These are phyloP conservation scores for Ophiostoma australiae DNA, from an alignment of 2,329 filamentous ascomycete genomes.

Conservation along the genomic window DNA sequence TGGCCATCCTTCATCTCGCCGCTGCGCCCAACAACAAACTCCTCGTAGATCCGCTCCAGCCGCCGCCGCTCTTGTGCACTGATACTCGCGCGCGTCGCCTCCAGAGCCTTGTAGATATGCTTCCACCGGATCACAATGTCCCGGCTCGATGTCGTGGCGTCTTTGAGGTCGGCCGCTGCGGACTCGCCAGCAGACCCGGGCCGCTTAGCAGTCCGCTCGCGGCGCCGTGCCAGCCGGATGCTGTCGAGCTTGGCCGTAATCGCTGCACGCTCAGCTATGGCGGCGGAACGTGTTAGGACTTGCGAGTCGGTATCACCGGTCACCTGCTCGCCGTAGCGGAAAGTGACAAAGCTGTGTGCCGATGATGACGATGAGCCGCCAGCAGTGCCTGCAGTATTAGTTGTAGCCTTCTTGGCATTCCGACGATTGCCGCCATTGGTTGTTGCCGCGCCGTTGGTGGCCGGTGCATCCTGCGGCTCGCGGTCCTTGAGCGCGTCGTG, in stretches of 20 bases:
- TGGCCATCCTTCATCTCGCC: slow-evolving; percentile 95
- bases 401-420: slow-evolving; percentile 1
- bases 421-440: slow-evolving; percentile 29
- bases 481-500: slow-evolving; percentile 78
- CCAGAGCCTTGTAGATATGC: slow-evolving; percentile 73
- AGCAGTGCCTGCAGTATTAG: neutral
- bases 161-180: slow-evolving; percentile 22
- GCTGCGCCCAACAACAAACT: slow-evolving; percentile 88
- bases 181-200: slow-evolving; percentile 25
- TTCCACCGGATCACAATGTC: slow-evolving; percentile 82
- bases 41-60: slow-evolving; percentile 75
- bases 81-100: slow-evolving; percentile 75
- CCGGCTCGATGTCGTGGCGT: slow-evolving; percentile 17
- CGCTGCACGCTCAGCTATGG: slow-evolving; percentile 68
- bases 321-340: slow-evolving; percentile 64
- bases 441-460: slow-evolving; percentile 30
- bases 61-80: slow-evolving; percentile 69
- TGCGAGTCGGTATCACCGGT: slow-evolving; percentile 38
- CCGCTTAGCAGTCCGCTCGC: slow-evolving; percentile 44
- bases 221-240: slow-evolving; percentile 66
- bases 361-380: slow-evolving; percentile 27
- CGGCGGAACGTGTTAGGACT: slow-evolving; percentile 43
- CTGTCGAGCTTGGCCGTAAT: slow-evolving; percentile 78
- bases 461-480: slow-evolving; percentile 31
- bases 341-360: slow-evolving; percentile 66